These are phyloP conservation scores for Crithidia thermophila DNA, from an alignment of 208 protist genomes.

Conservation along the genomic window DNA sequence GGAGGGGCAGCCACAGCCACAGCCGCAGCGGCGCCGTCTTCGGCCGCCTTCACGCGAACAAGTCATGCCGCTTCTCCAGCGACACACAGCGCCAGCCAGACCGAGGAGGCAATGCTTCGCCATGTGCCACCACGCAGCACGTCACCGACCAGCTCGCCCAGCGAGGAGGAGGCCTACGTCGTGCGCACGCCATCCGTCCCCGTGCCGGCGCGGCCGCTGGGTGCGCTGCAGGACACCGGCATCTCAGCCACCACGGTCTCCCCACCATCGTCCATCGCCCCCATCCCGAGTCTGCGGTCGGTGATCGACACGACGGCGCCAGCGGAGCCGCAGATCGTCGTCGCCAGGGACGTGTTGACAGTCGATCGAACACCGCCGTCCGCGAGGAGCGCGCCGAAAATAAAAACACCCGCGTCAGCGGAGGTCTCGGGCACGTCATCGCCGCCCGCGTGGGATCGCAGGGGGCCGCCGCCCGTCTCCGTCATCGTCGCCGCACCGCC, in stretches of 20 bases:
- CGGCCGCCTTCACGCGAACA: no score
- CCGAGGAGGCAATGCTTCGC: no score
- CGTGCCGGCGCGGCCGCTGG: neutral
- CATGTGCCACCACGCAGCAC: no score
- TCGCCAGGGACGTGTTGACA: neutral
- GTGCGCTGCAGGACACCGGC: neutral
- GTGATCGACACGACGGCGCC: slow-evolving; percentile 7
- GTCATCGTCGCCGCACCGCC: slow-evolving; percentile 6
- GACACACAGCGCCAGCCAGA: no score
- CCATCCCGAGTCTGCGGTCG: slow-evolving; percentile 1
- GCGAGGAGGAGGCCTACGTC: neutral
- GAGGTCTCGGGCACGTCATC: no score
- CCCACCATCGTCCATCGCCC: slow-evolving; percentile 4
- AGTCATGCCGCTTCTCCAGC: no score
- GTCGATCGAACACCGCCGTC: neutral
- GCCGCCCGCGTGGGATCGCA: slow-evolving; percentile 14
- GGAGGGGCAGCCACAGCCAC: neutral
- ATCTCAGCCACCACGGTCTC: slow-evolving; percentile 15
- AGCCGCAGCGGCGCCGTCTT: neutral
- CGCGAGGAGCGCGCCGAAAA: neutral
- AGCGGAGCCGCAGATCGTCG: no score
- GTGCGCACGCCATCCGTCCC: neutral
- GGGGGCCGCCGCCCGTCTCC: slow-evolving; percentile 7
- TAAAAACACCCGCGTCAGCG: no score
- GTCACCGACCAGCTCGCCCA: neutral